Evolutionary conservation across 1,284 basidiomycete genomes (phyloP).

Genomic region (Cystobasidium slooffiae): DNA sequence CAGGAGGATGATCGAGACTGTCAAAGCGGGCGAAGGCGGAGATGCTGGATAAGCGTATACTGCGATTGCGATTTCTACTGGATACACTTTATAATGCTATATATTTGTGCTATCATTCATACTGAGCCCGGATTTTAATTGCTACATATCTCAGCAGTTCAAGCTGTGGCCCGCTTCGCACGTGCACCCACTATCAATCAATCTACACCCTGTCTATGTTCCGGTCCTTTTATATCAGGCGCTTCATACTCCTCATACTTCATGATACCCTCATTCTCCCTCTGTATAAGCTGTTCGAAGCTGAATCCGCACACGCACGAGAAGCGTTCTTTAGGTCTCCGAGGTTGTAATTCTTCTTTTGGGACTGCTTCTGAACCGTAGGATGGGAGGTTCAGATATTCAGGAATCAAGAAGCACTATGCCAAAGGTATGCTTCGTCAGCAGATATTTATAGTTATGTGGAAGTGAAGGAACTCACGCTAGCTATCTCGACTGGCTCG

Average conservation of each 20-base stretch:
- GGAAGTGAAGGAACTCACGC: slow-evolving; percentile 13
- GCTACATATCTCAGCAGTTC: no score
- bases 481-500: slow-evolving; percentile 16
- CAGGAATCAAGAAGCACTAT: slow-evolving; percentile 27
- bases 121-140: no score
- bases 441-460: neutral
- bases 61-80: no score
- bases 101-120: no score
- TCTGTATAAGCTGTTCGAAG: slow-evolving; percentile 23
- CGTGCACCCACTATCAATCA: neutral
- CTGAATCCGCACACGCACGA: slow-evolving; percentile 28
- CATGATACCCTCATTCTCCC: slow-evolving; percentile 21
- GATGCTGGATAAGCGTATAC: no score
- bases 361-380: slow-evolving; percentile 14
- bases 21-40: no score
- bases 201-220: slow-evolving; percentile 14
- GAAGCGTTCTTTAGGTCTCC: slow-evolving; percentile 10
- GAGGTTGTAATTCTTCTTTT: slow-evolving; percentile 22
- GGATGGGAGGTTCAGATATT: slow-evolving; percentile 27
- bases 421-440: neutral
- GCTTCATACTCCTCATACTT: slow-evolving; percentile 2
- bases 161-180: no score
- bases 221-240: slow-evolving; percentile 17
- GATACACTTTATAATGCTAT: no score
- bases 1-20: neutral